A percentile compares a stretch with the other conserved stretches of the same genome.
phyloP scores from a whole-genome alignment of 768 basidiomycete genomes.

The Naganishia antarctica region DNA sequence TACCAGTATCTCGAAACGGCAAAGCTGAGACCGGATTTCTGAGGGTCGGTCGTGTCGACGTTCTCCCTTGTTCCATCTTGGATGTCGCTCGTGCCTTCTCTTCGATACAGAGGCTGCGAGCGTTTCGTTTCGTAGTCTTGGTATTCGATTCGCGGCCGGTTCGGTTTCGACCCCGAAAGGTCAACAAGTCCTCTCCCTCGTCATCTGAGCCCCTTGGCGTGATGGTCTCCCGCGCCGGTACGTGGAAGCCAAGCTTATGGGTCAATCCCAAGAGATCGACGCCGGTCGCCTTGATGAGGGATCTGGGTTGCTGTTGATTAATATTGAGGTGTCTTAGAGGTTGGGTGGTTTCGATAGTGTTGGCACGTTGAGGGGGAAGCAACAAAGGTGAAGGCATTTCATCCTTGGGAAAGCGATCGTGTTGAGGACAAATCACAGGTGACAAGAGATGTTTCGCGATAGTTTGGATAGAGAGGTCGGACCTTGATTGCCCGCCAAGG shows the following conservation, averaged over 20 bases:
- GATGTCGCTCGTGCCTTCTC: background rate
- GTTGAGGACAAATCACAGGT: background rate
- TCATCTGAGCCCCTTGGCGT: slow-evolving; percentile 15
- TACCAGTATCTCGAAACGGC: background rate
- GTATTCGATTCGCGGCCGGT: background rate
- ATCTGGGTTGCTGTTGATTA: background rate
- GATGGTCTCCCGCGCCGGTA: background rate
- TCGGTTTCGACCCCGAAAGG: background rate
- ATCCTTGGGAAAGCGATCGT: background rate
- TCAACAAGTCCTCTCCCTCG: slow-evolving; percentile 5
- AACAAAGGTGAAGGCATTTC: slow-evolving; percentile 10
- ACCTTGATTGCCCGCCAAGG: too few relatives aligned
- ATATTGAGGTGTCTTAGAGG: background rate
- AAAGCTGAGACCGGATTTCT: slow-evolving; percentile 1
- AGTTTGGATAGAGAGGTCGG: background rate
- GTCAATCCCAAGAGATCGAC: slow-evolving; percentile 1
- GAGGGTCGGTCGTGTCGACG: background rate
- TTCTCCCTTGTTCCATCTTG: background rate
- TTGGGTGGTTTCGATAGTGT: background rate
- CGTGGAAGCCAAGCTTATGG: slow-evolving; percentile 14
- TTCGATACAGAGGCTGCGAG: slow-evolving; percentile 12
- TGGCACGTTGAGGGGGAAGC: background rate
- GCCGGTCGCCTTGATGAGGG: background rate
- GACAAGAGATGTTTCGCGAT: background rate
- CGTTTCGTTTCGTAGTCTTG: background rate